A percentile compares a stretch with the other conserved stretches of the same genome.
Conservation (phyloP, 192 early-diverging fungal genomes). For the Coemansia sp. region DNA sequence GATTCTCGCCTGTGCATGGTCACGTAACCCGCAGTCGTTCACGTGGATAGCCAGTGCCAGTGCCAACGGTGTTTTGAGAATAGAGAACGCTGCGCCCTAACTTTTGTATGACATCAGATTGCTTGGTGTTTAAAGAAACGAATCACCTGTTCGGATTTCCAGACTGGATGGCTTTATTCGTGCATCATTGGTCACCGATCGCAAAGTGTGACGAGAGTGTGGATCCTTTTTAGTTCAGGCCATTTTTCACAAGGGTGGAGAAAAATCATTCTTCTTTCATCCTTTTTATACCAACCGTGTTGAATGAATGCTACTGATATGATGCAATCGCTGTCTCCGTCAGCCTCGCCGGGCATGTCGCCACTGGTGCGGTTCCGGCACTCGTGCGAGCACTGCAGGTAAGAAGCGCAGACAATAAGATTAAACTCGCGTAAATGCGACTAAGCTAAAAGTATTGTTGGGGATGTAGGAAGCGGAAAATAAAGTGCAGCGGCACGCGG, state of each 20-base stretch:
- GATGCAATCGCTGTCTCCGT: constrained; percentile 8
- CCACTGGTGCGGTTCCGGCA: constrained; percentile 41
- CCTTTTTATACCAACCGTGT: constrained; percentile 10
- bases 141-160: background rate
- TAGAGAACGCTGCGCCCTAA: constrained; percentile 24
- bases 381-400: constrained; percentile 52
- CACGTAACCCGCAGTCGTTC: constrained; percentile 21
- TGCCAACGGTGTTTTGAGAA: constrained; percentile 26
- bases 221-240: background rate
- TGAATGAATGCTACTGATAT: constrained; percentile 6
- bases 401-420: background rate
- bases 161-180: background rate
- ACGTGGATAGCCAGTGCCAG: constrained; percentile 34
- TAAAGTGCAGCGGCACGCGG: constrained; percentile 52
- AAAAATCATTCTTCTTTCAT: constrained; percentile 3
- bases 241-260: background rate
- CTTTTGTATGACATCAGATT: background rate
- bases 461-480: constrained; percentile 43
- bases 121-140: background rate
- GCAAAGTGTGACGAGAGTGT: background rate
- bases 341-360: constrained; percentile 11
- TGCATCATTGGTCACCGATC: constrained; percentile 2
- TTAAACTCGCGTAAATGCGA: background rate
- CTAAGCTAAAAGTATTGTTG: background rate
- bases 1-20: constrained; percentile 36